Evolutionary conservation across 306 rosid genomes (phyloP).

Genomic region (Luffa acutangula): DNA sequence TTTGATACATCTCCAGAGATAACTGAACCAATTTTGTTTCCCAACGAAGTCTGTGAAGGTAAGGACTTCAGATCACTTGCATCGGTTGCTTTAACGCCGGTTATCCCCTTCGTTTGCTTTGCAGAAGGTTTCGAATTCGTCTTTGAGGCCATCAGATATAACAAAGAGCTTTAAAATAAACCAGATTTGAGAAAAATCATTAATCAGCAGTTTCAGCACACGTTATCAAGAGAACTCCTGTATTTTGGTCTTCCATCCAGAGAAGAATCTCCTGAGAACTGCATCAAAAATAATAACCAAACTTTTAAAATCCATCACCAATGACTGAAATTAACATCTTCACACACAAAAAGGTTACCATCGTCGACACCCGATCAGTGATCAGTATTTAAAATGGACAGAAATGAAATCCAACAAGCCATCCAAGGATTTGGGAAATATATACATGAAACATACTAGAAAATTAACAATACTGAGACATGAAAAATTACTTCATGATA

Average conservation of each 20-base stretch:
- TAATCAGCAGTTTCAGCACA: not conserved
- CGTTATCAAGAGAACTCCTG: not conserved
- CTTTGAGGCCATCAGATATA: slow-evolving; percentile 5
- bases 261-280: not conserved
- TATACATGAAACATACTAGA: not conserved
- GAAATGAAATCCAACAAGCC: not conserved
- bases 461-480: not conserved
- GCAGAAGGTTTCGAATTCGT: not conserved
- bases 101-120: not conserved
- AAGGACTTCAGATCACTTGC: not conserved
- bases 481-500: not conserved
- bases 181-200: not conserved
- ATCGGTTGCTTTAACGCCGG: not conserved
- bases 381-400: not conserved
- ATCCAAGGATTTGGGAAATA: not conserved
- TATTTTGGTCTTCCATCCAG: not conserved
- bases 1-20: slow-evolving; percentile 26
- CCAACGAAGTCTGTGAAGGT: slow-evolving; percentile 11
- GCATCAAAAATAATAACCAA: not conserved
- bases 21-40: slow-evolving; percentile 29
- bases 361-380: not conserved
- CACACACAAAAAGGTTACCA: not conserved
- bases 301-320: not conserved
- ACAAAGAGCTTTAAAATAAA: slow-evolving; percentile 1
- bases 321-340: not conserved